A percentile compares a stretch with the other conserved stretches of the same genome.
Conservation (phyloP, 2,329 filamentous ascomycete species). For the Aspergillus texensis region DNA sequence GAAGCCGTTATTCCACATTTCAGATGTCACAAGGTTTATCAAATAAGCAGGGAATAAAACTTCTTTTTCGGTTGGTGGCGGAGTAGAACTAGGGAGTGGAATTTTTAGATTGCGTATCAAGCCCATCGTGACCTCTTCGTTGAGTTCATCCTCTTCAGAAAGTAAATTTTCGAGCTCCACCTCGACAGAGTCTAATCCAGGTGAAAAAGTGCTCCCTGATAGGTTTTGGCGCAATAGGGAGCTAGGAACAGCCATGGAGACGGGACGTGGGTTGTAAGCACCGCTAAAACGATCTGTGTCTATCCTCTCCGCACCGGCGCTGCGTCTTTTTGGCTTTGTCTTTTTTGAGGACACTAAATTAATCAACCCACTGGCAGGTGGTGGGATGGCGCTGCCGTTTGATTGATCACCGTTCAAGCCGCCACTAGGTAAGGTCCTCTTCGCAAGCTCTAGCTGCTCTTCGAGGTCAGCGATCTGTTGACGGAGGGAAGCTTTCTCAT, state of each 20-base stretch:
- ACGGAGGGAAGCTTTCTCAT: constrained; percentile 80
- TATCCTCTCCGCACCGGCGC: constrained; percentile 82
- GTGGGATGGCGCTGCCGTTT: constrained; percentile 63
- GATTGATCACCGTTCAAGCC: constrained; percentile 60
- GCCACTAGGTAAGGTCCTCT: constrained; percentile 74
- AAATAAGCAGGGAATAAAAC: constrained; percentile 98
- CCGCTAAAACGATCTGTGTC: constrained; percentile 88
- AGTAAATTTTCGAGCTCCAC: constrained; percentile 91
- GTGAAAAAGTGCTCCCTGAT: constrained; percentile 75
- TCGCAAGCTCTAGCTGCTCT: constrained; percentile 87
- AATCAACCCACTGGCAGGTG: constrained; percentile 76
- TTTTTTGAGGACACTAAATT: constrained; percentile 97
- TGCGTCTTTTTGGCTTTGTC: constrained; percentile 78
- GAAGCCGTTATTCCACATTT: constrained; percentile 99
- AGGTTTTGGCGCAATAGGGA: constrained; percentile 67
- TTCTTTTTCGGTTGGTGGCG: constrained; percentile 95
- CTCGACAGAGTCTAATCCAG: constrained; percentile 86
- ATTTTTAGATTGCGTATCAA: constrained; percentile 97
- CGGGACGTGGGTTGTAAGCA: constrained; percentile 89
- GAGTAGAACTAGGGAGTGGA: constrained; percentile 80
- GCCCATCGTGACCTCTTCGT: constrained; percentile 95
- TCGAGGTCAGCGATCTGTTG: constrained; percentile 89
- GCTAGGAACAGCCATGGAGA: constrained; percentile 83
- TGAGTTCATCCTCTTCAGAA: constrained; percentile 91
- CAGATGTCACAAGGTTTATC: constrained; percentile 97